Evolutionary conservation across 441 rosid genomes (phyloP), one percentile per base, ranked within the genome.

Genomic region (Arabidopsis lyrata): DNA sequence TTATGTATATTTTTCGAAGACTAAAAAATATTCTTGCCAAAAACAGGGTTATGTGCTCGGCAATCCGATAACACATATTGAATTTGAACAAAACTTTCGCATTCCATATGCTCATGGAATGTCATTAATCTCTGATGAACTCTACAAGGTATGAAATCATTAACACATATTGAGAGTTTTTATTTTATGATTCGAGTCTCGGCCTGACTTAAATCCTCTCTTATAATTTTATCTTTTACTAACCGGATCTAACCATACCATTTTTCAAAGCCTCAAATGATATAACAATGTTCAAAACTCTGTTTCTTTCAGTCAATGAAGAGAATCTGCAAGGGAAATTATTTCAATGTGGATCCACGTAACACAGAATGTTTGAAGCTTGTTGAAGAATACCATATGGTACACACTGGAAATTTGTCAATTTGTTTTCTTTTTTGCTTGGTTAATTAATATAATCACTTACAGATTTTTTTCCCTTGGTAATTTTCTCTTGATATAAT

Each of bases 261-360:
- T 27, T 82, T 41, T 16, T 32, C 4, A 2, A 54, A 68, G 39
- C 16, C 20, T 41, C 4, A 35, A 58, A 11, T 18, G 31, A 38
- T 34, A 15, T 9, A 12, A 56, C 15, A 69, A 69, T 57, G 13
- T 42, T 41, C 13, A 22, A 27, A 18, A 14, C 31, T 10, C 11
- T 8, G 53, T 29, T 36, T 38, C 2, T 36, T 29, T 1, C 79
- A 89, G 94, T 82, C 86, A 32, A n/a, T 84, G 77, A 75, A 70
- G 70, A 81, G 42, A 68, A 78, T 29, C 20, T 91, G 95, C 52
- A 59, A 71, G 20, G 86, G 81, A 34, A 61, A 84, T 31, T 84
- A 83, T 73, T 42, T 4, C 18, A 14, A 8, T 6, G 16, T 76
- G 29, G 79, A 86, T 49, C 79, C 79, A 31, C 66, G 58, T 74